Conservation (phyloP, 306 rosid species). For the Cyclanthera cordifolia region DNA sequence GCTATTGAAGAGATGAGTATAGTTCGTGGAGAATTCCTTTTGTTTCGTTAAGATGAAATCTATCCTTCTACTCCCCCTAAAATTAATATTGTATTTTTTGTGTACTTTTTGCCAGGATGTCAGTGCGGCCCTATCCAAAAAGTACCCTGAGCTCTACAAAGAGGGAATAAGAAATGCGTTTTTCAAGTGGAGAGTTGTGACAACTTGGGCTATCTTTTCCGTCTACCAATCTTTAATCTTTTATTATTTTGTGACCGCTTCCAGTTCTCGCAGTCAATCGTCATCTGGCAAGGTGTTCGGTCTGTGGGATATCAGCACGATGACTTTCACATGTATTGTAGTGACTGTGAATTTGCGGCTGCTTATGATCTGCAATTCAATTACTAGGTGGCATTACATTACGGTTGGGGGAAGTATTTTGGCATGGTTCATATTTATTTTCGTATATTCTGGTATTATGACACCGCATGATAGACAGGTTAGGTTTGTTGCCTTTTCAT, state of each 20-base stretch:
- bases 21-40: too few species aligned
- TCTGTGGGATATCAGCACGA: constrained; percentile 90
- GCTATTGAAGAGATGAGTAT: too few species aligned
- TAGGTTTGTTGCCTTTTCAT: constrained; percentile 13
- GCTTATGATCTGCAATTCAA: constrained; percentile 71
- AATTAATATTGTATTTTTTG: constrained; percentile 7
- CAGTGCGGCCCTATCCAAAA: constrained; percentile 81
- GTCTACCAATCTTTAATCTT: constrained; percentile 79
- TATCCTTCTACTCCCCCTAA: neutral
- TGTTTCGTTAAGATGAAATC: too few species aligned
- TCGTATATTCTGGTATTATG: constrained; percentile 55
- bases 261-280: constrained; percentile 47
- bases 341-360: constrained; percentile 80
- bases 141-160: constrained; percentile 80
- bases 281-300: constrained; percentile 68
- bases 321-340: constrained; percentile 87
- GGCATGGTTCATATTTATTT: constrained; percentile 77
- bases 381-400: constrained; percentile 82
- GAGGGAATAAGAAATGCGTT: constrained; percentile 74
- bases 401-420: constrained; percentile 89
- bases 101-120: constrained; percentile 76
- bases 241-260: constrained; percentile 43
- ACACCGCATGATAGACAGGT: constrained; percentile 66
- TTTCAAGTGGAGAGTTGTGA: constrained; percentile 89
- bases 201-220: constrained; percentile 78